Base-by-base conservation (phyloP, 805 yeast genomes). In the Saccharomyces kudriavzevii region DNA sequence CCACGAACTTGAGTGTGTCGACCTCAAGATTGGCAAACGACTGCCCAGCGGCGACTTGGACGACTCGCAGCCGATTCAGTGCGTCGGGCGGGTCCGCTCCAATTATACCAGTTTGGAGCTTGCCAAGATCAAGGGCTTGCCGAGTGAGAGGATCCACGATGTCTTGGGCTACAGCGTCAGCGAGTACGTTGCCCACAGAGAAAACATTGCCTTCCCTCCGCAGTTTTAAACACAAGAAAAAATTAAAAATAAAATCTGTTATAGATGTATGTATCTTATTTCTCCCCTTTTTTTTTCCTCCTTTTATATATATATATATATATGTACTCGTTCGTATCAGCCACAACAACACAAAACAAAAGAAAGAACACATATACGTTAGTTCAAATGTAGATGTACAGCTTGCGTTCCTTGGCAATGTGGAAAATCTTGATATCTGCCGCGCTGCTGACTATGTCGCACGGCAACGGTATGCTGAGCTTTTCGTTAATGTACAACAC, bases 1-100 rank as follows among this genome's bases (percentile, higher is more conserved):
- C 77, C 96, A 89, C 60, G 96, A 87, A 59, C 78, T 85, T 55
- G 97, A 92, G 67, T 90, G 97, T 72, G 96, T 94, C 10, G 79
- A 84, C 9, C 69, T 92, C 43, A 80, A 79, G 63, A 78, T 84
- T 55, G 80, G 83, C 30, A 58, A 71, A 51, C 67, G 76, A 59
- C 59, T 65, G 57, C 43, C 71, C 58, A 51, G 60, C 65, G 73
- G 76, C 51, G 47, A 72, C 52, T 54, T 77, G 58, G 82, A 80
- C 56, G 52, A 51, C 3, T 52, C 70, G 1, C 63, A 66, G 45
- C 74, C 75, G 40, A 71, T 81, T 6, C 68, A 72, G 17, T 76
- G 76, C 55, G 78, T 94, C 17, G 99, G 99, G 2, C 83, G 89
- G 58, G 96, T 97, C 25, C 77, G 97, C 62, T 94, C 90, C 50